Base-by-base conservation (phyloP, 1,284 basidiomycete genomes). In the Trametes polyzona region DNA sequence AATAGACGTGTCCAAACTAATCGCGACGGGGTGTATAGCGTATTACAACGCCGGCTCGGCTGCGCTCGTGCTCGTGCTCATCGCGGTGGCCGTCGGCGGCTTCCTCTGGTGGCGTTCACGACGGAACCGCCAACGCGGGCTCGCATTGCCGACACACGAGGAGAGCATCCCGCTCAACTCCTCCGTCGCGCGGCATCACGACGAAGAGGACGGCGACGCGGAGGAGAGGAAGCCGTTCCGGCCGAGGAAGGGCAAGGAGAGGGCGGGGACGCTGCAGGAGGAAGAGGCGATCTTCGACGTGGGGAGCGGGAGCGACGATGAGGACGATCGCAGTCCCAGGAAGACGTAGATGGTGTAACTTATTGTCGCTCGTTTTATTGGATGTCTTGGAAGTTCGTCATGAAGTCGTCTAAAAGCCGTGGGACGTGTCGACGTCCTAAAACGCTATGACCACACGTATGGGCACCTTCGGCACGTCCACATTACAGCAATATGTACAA, bases 11-110 rank as follows among this genome's bases (percentile, higher is more conserved):
- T n/a, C n/a, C n/a, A n/a, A n/a, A n/a, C n/a, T n/a, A n/a, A n/a
- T n/a, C 19, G 24, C 14, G 0, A 19, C 5, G 2, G 19, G 27
- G 12, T 52, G 40, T 35, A 57, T 67, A 90, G 93, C 91, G 16
- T 95, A 95, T 72, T 97, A 96, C 73, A 96, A 97, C 63, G 91
- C 93, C 19, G 92, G 93, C 10, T 95, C 93, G 0, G 91, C 91
- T 0, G 87, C 92, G 1, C 77, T 96, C 23, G 86, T 97, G 29
- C 79, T 98, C 35, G 69, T 93, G 4, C 73, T 97, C 42, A 82
- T 97, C 58, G 80, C 83, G 23, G 70, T 87, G 10, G 81, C 79
- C n/a, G 81, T 95, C 39, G 93, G 86, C 0, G 73, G 80, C 16
- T 92, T 89, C 72, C 73, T 94, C 53, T 91, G 89, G 81, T 88